Evolutionary conservation across 148 eudicot species (phyloP).

Genomic region (Rhododendron williamsianum): DNA sequence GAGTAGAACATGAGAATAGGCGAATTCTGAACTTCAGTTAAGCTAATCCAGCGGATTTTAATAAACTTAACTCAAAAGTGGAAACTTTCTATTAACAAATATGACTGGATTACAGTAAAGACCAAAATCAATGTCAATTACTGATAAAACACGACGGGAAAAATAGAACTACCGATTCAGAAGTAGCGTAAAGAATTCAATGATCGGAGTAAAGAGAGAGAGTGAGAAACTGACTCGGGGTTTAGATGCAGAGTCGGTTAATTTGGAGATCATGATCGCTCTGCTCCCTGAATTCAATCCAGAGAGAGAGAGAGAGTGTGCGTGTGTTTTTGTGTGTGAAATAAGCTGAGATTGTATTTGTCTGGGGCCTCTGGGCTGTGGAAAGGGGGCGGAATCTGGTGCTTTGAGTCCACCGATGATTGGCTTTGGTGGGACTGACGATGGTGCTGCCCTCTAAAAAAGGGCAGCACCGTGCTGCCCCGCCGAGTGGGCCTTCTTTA

Average conservation of each 20-base stretch:
- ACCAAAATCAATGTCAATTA: neutral
- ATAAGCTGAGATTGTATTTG: neutral
- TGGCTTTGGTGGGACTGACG: neutral
- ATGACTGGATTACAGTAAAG: neutral
- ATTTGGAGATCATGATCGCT: conserved; percentile 24
- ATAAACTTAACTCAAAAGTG: neutral
- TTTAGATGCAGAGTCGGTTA: conserved; percentile 18
- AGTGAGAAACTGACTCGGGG: conserved; percentile 24
- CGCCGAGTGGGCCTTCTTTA: no score
- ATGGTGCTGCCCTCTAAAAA: no score
- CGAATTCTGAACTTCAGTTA: neutral
- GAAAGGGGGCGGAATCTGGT: neutral
- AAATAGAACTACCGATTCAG: neutral
- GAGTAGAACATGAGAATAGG: neutral
- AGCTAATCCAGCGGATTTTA: neutral
- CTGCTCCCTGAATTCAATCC: neutral
- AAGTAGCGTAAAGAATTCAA: neutral
- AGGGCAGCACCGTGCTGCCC: no score
- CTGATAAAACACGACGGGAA: neutral
- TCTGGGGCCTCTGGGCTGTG: neutral
- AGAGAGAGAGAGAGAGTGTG: neutral
- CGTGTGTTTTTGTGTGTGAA: neutral
- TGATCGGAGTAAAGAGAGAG: neutral
- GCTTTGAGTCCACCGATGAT: neutral
- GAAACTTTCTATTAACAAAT: neutral